phyloP scores from a whole-genome alignment of 352 stramenopile species.

The Halophytophthora polymorphica region DNA sequence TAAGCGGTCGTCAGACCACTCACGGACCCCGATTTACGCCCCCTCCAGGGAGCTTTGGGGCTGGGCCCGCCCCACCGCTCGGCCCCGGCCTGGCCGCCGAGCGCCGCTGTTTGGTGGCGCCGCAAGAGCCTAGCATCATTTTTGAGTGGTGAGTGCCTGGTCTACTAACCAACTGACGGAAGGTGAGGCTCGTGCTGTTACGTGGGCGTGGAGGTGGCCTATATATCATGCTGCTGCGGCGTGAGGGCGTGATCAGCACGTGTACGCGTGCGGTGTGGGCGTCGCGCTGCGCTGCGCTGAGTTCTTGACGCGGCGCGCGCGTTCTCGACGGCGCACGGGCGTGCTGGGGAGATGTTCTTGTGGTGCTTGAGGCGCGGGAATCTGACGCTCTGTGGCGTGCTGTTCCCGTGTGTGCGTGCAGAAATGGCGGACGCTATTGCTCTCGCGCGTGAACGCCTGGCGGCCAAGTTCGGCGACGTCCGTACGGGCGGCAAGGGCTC shows the following conservation, averaged over 20 bases:
- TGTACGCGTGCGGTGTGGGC: too few species aligned
- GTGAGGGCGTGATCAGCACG: too few species aligned
- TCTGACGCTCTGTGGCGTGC: too few species aligned
- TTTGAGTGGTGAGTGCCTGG: conserved; percentile 71
- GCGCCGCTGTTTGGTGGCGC: conserved; percentile 4
- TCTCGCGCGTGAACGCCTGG: conserved; percentile 83
- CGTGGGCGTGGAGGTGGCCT: too few species aligned
- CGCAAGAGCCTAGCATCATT: too few species aligned
- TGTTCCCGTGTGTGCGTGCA: conserved; percentile 6
- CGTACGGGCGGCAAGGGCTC: conserved; percentile 95
- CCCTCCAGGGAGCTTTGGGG: too few species aligned
- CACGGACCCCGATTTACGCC: neutral
- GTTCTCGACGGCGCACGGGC: neutral
- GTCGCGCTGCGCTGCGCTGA: too few species aligned
- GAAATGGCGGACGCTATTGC: conserved; percentile 88
- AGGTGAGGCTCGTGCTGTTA: too few species aligned
- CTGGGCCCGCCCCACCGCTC: too few species aligned
- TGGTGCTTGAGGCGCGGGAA: too few species aligned
- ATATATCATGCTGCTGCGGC: too few species aligned
- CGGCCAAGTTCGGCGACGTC: conserved; percentile 86
- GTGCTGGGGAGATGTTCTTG: neutral
- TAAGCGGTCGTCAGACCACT: neutral
- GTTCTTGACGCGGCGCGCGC: neutral
- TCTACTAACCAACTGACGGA: conserved; percentile 68
- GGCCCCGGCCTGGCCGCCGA: too few species aligned